Evolutionary conservation across 306 rosid species (phyloP).

Genomic region (Potentilla sterilis): DNA sequence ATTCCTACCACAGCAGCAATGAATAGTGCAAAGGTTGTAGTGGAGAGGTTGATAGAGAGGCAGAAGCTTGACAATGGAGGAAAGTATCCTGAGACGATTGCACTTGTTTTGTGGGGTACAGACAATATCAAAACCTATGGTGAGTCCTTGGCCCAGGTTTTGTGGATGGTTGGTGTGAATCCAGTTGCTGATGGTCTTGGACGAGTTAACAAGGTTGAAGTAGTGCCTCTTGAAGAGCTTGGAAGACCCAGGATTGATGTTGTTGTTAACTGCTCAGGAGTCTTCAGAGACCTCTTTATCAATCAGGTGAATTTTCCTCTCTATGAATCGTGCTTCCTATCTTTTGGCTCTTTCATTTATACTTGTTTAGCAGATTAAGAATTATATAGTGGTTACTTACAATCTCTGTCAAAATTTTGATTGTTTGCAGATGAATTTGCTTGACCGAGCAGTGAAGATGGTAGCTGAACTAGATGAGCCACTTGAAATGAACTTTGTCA

Average conservation of each 20-base stretch:
- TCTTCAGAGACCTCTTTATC: conserved; percentile 96
- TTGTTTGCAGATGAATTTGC: conserved; percentile 80
- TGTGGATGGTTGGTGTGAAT: conserved; percentile 95
- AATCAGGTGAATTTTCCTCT: conserved; percentile 63
- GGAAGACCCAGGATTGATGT: conserved; percentile 99
- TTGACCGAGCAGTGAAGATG: conserved; percentile 96
- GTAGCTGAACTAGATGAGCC: conserved; percentile 98
- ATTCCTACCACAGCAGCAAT: conserved; percentile 91
- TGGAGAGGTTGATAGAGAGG: conserved; percentile 61
- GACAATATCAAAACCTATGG: conserved; percentile 98
- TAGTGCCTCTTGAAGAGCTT: conserved; percentile 87
- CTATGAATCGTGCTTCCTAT: background rate
- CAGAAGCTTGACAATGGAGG: conserved; percentile 63
- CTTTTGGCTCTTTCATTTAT: background rate
- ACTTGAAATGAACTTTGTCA: conserved; percentile 64
- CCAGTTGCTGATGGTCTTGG: conserved; percentile 85
- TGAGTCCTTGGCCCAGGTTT: conserved; percentile 91
- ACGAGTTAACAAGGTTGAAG: conserved; percentile 82
- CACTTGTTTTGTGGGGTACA: conserved; percentile 98
- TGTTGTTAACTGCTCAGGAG: conserved; percentile 96
- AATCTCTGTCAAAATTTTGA: background rate
- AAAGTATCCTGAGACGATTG: conserved; percentile 84
- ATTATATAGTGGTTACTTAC: conserved; percentile 19
- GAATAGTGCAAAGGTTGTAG: conserved; percentile 75
- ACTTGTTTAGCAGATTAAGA: background rate